phyloP scores from a whole-genome alignment of 164 flowering plant species.

The Piper longum region DNA sequence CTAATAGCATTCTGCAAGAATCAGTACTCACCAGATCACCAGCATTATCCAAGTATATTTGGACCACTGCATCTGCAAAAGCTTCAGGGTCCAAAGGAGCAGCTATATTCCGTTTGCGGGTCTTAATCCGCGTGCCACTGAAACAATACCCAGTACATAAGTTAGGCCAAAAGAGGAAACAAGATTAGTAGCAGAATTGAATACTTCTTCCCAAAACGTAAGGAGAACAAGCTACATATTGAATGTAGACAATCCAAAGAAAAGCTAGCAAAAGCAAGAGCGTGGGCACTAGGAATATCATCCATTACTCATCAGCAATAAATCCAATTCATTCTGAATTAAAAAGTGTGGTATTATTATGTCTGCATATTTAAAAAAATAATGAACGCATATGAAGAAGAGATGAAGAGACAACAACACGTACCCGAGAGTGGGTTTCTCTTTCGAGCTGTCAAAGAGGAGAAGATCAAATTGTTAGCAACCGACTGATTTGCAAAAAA shows the following conservation, averaged over 20 bases:
- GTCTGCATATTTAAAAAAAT: no score
- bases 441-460: constrained; percentile 79
- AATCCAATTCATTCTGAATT: no score
- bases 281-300: neutral
- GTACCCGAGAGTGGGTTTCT: constrained; percentile 99
- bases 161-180: neutral
- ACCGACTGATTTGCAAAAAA: neutral
- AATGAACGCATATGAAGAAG: neutral
- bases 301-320: no score
- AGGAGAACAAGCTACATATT: neutral
- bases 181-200: neutral
- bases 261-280: neutral
- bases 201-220: neutral
- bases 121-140: constrained; percentile 99
- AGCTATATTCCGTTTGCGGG: constrained; percentile 99
- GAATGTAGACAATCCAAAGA: neutral
- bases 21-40: constrained; percentile 76
- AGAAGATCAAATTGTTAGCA: neutral
- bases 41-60: constrained; percentile 98
- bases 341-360: no score
- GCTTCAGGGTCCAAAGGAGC: constrained; percentile 99
- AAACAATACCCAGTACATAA: constrained; percentile 2
- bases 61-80: constrained; percentile 99
- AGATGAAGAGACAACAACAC: constrained; percentile 5
- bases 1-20: neutral